Evolutionary conservation across 202 grass and related monocot species (phyloP).

Genomic region (Panicum hallii): DNA sequence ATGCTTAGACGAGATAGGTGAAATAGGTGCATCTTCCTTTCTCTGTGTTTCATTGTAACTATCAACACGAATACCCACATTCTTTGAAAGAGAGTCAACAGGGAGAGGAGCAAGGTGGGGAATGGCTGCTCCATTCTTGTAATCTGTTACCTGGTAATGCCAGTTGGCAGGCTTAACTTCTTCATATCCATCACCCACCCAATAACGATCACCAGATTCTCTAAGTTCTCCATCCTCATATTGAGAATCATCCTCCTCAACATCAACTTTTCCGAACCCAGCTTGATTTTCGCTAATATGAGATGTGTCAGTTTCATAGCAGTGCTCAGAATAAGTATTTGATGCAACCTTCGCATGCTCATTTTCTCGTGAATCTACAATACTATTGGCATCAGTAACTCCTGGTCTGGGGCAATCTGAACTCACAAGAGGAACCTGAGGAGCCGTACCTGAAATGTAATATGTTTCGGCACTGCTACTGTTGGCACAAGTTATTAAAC

Average conservation of each 20-base stretch:
- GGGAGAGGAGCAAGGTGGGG: constrained; percentile 41
- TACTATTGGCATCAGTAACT: constrained; percentile 33
- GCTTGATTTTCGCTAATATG: constrained; percentile 44
- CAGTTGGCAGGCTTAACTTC: constrained; percentile 57
- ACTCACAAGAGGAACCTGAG: constrained; percentile 20
- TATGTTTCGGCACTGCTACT: constrained; percentile 49
- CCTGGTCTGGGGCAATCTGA: constrained; percentile 44
- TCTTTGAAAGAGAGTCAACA: constrained; percentile 44
- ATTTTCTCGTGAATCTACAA: constrained; percentile 49
- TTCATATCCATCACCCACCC: constrained; percentile 64
- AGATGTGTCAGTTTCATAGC: constrained; percentile 44
- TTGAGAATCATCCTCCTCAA: constrained; percentile 93
- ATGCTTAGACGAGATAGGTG: constrained; percentile 37
- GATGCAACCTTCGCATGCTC: constrained; percentile 44
- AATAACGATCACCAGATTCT: constrained; percentile 64
- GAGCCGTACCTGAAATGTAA: constrained; percentile 33
- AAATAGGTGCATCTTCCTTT: constrained; percentile 47
- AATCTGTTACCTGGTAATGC: constrained; percentile 52
- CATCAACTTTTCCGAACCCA: constrained; percentile 50
- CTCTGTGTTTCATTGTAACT: constrained; percentile 41
- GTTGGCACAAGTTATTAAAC: constrained; percentile 47
- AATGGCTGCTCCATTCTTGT: constrained; percentile 49
- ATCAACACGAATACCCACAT: constrained; percentile 24
- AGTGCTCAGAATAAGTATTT: constrained; percentile 38
- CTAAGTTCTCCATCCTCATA: constrained; percentile 97